Base-by-base conservation (phyloP, 768 basidiomycete species). In the Cyclocybe cylindracea region DNA sequence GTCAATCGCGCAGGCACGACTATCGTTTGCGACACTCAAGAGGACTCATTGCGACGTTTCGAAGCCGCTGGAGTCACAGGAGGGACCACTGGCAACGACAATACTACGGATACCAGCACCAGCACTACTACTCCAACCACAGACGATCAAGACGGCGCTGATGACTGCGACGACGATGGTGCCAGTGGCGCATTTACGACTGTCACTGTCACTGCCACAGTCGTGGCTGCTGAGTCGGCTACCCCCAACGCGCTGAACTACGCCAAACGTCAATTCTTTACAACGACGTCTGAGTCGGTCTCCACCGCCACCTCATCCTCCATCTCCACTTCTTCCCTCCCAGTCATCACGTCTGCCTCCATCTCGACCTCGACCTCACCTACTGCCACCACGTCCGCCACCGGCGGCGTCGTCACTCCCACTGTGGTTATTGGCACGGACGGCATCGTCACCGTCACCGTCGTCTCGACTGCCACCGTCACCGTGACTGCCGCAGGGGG, bases 1-100 rank as follows among this genome's bases (percentile, higher is more conserved):
- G 71, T 80, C 46, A 76, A 75, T 59, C 69, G 71, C 37, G 52
- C 71, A 9, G 82, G 83, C 2, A 75, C 75, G 1, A 70, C 68
- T 14, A 54, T 82, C 29, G 61, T 65, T 14, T 85, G 82, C 58
- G 75, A 75, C 31, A 71, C 67, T 1, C 41, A 62, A 32, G 57
- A 46, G 5, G 80, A 78, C 48, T 74, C 78, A 2, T 19, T 59
- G n/a, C 60, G 65, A 5, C 70, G 76, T 10, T 76, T 83, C 53
- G 51, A 60, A 9, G 67, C 61, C 24, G 70, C 74, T 10, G 79
- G 80, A 39, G 80, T 74, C 9, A 52, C 63, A 6, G 77, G 78
- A 41, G 79, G 77, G 6, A 50, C 74, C 18, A 69, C 69, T 14
- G 78, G 77, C 5, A 53, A 40, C 10, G 54, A 52, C 42, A 19